Evolutionary conservation across 257 asterid species (phyloP), one percentile per base, ranked within the genome.

Genomic region (Capsicum chinense): DNA sequence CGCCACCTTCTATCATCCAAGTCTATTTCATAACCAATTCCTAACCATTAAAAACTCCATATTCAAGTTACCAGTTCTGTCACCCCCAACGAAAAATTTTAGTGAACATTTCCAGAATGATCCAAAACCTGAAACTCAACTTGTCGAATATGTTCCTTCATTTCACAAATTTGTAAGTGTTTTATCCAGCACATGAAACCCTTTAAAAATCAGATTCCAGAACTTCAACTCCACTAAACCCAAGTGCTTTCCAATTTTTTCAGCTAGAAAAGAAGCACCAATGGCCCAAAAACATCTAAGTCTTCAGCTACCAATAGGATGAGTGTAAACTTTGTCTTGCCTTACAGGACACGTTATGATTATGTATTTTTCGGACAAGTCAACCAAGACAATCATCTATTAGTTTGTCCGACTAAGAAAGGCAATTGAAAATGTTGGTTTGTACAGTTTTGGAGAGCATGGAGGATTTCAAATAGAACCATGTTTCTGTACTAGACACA

Each of bases 121-220:
- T 73, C 80, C 58, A 50, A 48, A 73, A 48, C 35, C 19, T 19
- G 80, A 47, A 48, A 17, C 10, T 10, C 33, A 48, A 73, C 10
- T 73, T n/a, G 80, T 47, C 2, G n/a, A 48, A 48, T 21, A 48
- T 10, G 80, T 48, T n/a, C 42, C 59, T 73, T 48, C 37, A 3
- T 73, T 73, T 48, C 80, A 47, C 80, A 71, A 47, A 10, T 44
- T 73, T n/a, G 58, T 19, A n/a, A 11, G 59, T 73, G n/a, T n/a
- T 44, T n/a, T 48, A 73, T 19, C 44, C 80, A 48, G 60, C 60
- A 48, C 12, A 48, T 48, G 59, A 11, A 68, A 68, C 26, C 33
- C 52, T 50, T 39, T 26, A 26, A 42, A n/a, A 73, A 73, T 39
- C 80, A 73, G 48, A 73, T 48, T 73, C 78, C 80, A 73, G 59